phyloP scores from a whole-genome alignment of 176 grass and related monocot species.

The Oryza australiensis region DNA sequence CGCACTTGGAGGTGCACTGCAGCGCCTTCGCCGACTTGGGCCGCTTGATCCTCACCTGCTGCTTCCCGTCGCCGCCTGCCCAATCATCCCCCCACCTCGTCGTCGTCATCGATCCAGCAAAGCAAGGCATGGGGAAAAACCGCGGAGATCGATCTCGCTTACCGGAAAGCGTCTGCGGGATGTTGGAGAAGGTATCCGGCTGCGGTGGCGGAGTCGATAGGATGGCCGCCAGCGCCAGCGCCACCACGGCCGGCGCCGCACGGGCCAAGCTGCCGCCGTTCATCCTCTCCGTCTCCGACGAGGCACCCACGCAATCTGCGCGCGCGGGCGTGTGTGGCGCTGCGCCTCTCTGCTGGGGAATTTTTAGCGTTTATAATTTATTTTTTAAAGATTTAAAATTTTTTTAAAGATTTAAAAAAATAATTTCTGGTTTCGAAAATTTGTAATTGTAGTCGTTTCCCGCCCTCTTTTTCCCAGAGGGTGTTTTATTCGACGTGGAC shows the following conservation, averaged over 20 bases:
- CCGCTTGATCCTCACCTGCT: conserved; percentile 55
- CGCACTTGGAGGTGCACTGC: conserved; percentile 67
- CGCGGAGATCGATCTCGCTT: not conserved
- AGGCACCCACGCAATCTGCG: not conserved
- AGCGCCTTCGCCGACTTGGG: conserved; percentile 63
- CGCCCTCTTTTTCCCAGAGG: no score
- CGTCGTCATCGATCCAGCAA: not conserved
- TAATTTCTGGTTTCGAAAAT: no score
- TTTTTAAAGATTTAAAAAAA: no score
- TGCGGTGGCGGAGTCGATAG: conserved; percentile 42
- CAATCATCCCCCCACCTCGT: no score
- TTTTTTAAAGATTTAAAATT: no score
- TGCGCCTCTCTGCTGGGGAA: no score
- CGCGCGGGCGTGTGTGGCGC: not conserved
- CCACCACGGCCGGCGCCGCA: conserved; percentile 35
- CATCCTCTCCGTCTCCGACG: not conserved
- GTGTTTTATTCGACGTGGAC: no score
- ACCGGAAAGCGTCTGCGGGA: conserved; percentile 58
- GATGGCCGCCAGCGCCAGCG: conserved; percentile 45
- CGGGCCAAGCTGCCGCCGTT: not conserved
- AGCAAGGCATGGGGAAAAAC: not conserved
- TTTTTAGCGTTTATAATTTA: no score
- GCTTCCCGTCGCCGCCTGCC: conserved; percentile 45
- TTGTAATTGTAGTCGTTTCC: no score
- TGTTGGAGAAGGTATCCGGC: conserved; percentile 44